phyloP scores from a whole-genome alignment of 2,329 filamentous ascomycete genomes.

The Sarocladium oryzae region DNA sequence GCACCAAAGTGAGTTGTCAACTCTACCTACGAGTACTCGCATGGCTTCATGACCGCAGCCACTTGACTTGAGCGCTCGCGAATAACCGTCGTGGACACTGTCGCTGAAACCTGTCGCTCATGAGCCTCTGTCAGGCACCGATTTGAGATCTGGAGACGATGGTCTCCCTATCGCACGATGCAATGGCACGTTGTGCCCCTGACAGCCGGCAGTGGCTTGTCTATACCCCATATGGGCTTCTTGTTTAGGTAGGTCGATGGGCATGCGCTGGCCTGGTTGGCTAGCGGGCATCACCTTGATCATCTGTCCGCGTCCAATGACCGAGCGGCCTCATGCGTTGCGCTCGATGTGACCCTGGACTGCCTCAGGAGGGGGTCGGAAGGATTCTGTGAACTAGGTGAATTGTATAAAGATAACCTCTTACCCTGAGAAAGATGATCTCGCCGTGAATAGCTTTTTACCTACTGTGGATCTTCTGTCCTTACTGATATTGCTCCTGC shows the following conservation, averaged over 20 bases:
- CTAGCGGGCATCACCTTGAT: not conserved
- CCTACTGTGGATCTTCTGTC: not conserved
- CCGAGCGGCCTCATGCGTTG: slow-evolving; percentile 5
- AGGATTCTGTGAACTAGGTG: not conserved
- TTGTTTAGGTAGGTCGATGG: too few species aligned
- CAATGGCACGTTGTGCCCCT: slow-evolving; percentile 4
- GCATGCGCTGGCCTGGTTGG: too few species aligned
- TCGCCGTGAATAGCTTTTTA: not conserved
- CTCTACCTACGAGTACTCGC: too few species aligned
- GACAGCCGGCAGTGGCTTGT: slow-evolving; percentile 3
- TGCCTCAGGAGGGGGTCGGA: not conserved
- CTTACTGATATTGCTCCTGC: not conserved
- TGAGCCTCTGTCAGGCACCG: not conserved
- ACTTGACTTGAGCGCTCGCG: not conserved
- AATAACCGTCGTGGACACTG: not conserved
- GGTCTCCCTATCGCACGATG: not conserved
- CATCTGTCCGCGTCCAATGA: slow-evolving; percentile 7
- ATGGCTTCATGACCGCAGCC: not conserved
- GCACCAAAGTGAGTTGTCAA: not conserved
- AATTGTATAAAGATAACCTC: not conserved
- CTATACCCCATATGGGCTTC: not conserved
- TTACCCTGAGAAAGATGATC: not conserved
- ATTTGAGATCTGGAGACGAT: not conserved
- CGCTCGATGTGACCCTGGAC: slow-evolving; percentile 1
- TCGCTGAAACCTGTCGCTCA: not conserved